A percentile compares a stretch with the other conserved stretches of the same genome.
These are phyloP conservation scores for Leccinellum albellum DNA, from an alignment of 768 basidiomycete genomes.

Conservation along the genomic window DNA sequence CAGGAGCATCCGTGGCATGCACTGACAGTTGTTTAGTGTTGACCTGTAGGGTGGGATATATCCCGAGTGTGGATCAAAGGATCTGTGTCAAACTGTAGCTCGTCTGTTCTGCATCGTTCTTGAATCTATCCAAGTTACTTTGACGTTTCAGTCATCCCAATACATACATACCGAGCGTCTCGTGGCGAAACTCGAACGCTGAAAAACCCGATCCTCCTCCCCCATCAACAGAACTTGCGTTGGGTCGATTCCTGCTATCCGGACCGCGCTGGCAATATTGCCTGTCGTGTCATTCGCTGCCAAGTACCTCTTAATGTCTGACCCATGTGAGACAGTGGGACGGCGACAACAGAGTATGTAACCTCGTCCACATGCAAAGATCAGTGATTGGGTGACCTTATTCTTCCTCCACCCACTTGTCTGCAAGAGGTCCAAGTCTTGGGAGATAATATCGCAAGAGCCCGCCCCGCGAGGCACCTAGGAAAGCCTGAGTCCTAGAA, in stretches of 20 bases:
- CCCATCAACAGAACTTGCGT: background rate
- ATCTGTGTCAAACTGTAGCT: conserved; percentile 10
- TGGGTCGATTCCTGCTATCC: background rate
- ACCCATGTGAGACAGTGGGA: conserved; percentile 1
- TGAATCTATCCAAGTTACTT: background rate
- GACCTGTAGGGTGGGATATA: conserved; percentile 15
- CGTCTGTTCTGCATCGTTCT: background rate
- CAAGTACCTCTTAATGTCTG: background rate
- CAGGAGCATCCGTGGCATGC: background rate
- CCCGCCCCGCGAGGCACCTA: conserved; percentile 48
- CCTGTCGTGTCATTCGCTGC: background rate
- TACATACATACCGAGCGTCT: background rate
- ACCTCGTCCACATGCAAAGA: background rate
- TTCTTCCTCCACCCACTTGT: conserved; percentile 67
- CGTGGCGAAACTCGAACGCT: background rate
- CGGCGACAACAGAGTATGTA: background rate
- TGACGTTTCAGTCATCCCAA: background rate
- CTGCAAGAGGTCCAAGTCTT: conserved; percentile 59
- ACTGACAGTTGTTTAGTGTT: conserved; percentile 5
- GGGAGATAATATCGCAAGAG: conserved; percentile 60
- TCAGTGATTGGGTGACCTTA: conserved; percentile 19
- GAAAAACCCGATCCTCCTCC: background rate
- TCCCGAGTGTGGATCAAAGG: conserved; percentile 11
- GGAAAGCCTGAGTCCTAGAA: conserved; percentile 38
- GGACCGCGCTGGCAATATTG: background rate